Conservation (phyloP, 805 yeast genomes). For the Ascoidea asiatica region DNA sequence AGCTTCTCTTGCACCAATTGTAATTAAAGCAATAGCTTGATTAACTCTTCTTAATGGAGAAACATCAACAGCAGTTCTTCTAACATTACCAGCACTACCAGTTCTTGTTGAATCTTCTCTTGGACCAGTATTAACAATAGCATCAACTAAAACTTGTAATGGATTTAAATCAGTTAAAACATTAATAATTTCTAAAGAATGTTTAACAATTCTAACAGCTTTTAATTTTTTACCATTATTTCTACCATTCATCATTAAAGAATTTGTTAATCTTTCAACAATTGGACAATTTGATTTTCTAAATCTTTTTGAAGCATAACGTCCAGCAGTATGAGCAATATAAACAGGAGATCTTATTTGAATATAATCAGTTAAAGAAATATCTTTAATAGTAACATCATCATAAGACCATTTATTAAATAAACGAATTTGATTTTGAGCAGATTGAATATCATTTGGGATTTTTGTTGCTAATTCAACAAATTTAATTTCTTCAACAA, state of each 20-base stretch:
- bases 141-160: conserved; percentile 97
- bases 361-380: conserved; percentile 95
- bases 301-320: conserved; percentile 99
- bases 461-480: conserved; percentile 89
- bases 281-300: conserved; percentile 99
- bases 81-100: conserved; percentile 99
- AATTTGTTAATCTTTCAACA: conserved; percentile 98
- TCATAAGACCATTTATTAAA: conserved; percentile 99
- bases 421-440: conserved; percentile 90
- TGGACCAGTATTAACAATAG: conserved; percentile 99
- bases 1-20: conserved; percentile 99
- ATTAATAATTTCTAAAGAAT: conserved; percentile 95
- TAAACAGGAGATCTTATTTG: conserved; percentile 97
- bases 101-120: conserved; percentile 99
- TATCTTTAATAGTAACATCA: conserved; percentile 94
- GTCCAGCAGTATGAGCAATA: conserved; percentile 98
- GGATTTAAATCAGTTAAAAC: conserved; percentile 99
- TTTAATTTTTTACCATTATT: conserved; percentile 99
- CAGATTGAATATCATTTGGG: conserved; percentile 93
- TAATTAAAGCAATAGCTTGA: conserved; percentile 96
- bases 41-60: conserved; percentile 99
- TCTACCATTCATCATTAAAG: conserved; percentile 99
- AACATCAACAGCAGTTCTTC: conserved; percentile 99
- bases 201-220: conserved; percentile 99
- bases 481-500: conserved; percentile 72